These are phyloP conservation scores for Poa annua DNA, from an alignment of 176 grass and related monocot species.

Conservation along the genomic window DNA sequence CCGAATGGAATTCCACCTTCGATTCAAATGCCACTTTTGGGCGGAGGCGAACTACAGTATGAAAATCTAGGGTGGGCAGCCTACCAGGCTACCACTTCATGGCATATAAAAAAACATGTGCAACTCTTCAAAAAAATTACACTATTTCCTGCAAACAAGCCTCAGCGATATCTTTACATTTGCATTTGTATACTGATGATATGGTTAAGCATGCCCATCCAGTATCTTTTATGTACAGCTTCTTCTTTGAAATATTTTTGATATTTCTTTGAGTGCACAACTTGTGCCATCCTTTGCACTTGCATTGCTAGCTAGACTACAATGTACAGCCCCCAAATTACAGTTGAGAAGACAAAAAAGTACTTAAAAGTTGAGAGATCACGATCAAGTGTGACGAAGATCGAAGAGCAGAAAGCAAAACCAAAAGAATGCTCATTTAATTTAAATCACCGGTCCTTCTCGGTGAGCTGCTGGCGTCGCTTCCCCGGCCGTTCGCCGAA, in stretches of 20 bases:
- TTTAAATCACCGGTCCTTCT: slow-evolving; percentile 57
- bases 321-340: slow-evolving; percentile 48
- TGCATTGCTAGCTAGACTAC: slow-evolving; percentile 33
- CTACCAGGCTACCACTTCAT: not conserved
- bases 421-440: not conserved
- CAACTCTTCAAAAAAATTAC: not conserved
- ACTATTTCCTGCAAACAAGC: not conserved
- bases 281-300: slow-evolving; percentile 8
- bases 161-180: not conserved
- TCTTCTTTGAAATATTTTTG: slow-evolving; percentile 2
- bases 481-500: slow-evolving; percentile 46
- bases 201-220: not conserved
- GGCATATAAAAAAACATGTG: not conserved
- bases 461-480: slow-evolving; percentile 18
- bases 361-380: slow-evolving; percentile 17
- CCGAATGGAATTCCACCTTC: not conserved
- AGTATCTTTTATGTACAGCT: not conserved
- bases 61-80: not conserved
- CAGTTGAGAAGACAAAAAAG: slow-evolving; percentile 13
- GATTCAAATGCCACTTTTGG: not conserved
- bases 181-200: not conserved
- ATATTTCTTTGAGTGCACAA: not conserved
- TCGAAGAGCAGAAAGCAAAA: not conserved
- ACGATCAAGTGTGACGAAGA: not conserved
- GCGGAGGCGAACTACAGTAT: not conserved